phyloP scores from a whole-genome alignment of 2,329 filamentous ascomycete genomes.

The Endocalyx cinctus region DNA sequence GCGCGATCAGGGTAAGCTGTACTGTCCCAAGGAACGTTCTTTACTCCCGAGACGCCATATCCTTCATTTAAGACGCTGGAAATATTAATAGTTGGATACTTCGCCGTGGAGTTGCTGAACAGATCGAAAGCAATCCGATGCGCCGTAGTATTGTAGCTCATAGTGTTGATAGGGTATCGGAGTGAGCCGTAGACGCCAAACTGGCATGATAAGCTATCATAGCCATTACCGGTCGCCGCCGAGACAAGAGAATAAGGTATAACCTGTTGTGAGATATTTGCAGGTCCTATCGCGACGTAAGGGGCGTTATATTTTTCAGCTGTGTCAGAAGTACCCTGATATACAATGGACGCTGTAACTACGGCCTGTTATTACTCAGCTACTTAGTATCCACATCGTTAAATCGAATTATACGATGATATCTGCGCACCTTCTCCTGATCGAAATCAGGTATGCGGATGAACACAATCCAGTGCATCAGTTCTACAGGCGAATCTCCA shows the following conservation, averaged over 20 bases:
- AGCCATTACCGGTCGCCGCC: slow-evolving; percentile 7
- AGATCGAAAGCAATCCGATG: slow-evolving; percentile 32
- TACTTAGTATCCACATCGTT: too few species aligned
- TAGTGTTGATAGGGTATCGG: slow-evolving; percentile 17
- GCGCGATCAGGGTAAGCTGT: too few species aligned
- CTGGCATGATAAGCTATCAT: slow-evolving; percentile 8
- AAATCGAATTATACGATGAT: too few species aligned
- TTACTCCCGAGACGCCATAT: too few species aligned
- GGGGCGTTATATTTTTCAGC: slow-evolving; percentile 8
- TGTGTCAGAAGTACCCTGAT: slow-evolving; percentile 12
- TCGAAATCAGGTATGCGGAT: slow-evolving; percentile 9
- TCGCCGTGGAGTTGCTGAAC: slow-evolving; percentile 28
- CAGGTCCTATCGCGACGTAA: slow-evolving; percentile 8
- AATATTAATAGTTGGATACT: slow-evolving; percentile 24
- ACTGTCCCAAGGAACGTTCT: too few species aligned
- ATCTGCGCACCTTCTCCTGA: slow-evolving; percentile 7
- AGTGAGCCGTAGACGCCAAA: slow-evolving; percentile 11
- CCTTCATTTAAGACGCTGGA: slow-evolving; percentile 20
- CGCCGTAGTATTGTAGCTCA: slow-evolving; percentile 28
- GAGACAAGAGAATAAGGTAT: slow-evolving; percentile 12
- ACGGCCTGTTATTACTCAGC: slow-evolving; percentile 1
- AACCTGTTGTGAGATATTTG: slow-evolving; percentile 2
- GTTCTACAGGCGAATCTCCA: slow-evolving; percentile 18
- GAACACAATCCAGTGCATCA: slow-evolving; percentile 10
- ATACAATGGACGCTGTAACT: slow-evolving; percentile 14